Conservation (phyloP, 805 yeast genomes). For the Metschnikowia aberdeeniae region DNA sequence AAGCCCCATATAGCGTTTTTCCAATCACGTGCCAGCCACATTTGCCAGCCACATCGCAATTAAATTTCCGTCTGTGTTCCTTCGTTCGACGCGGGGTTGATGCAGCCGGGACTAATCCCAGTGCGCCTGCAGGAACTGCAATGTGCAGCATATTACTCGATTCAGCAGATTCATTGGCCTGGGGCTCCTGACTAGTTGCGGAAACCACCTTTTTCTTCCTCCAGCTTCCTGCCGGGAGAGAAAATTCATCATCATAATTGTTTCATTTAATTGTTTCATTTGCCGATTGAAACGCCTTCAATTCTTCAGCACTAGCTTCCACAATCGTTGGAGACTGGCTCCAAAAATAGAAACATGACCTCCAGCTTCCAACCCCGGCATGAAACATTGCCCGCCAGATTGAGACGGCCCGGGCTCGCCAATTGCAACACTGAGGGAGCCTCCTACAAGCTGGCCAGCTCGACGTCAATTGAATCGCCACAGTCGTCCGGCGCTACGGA, state of each 20-base stretch:
- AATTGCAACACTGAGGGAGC: background rate
- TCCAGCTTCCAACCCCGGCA: background rate
- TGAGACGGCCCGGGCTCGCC: constrained; percentile 1
- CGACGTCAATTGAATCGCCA: background rate
- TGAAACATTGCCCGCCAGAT: background rate
- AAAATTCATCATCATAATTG: background rate
- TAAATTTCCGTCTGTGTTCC: no score
- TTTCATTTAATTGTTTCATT: background rate
- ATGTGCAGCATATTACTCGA: constrained; percentile 2
- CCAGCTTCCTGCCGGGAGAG: constrained; percentile 1
- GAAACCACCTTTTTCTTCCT: background rate
- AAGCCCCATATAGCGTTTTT: no score
- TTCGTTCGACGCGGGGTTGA: background rate
- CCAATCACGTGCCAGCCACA: no score
- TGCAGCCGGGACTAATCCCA: background rate
- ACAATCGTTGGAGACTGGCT: background rate
- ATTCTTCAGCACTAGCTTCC: background rate
- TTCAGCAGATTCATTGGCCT: constrained; percentile 1
- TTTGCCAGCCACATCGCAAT: no score
- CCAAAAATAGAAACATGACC: background rate
- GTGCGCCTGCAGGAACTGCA: background rate
- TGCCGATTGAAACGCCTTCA: background rate
- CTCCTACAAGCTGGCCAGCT: background rate
- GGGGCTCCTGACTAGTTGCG: constrained; percentile 3
- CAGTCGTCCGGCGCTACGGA: background rate